A percentile compares a stretch with the other conserved stretches of the same genome.
Conservation (phyloP, 2,329 filamentous ascomycete species). For the Colletotrichum tropicicola region DNA sequence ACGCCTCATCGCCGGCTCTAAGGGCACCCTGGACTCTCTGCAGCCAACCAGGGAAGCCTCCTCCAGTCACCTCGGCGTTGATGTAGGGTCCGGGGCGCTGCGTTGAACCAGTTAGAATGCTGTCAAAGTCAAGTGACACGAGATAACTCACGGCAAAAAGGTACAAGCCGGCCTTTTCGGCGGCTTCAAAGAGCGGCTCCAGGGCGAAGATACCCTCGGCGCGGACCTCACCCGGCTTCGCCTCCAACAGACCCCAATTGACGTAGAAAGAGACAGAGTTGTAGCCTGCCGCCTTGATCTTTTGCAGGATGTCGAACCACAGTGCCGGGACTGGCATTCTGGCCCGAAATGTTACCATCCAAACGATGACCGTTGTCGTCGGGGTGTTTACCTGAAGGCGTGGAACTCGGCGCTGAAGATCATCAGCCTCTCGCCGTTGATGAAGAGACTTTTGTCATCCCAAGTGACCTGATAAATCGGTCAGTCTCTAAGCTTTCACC, state of each 20-base stretch:
- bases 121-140: no score
- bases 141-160: constrained; percentile 61
- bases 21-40: constrained; percentile 67
- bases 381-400: constrained; percentile 51
- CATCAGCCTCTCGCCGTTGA: constrained; percentile 72
- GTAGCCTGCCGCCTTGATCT: constrained; percentile 77
- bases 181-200: constrained; percentile 76
- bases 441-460: constrained; percentile 72
- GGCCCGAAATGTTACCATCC: not conserved
- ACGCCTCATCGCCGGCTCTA: constrained; percentile 65
- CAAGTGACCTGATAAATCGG: constrained; percentile 59
- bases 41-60: constrained; percentile 79
- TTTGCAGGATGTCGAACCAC: constrained; percentile 76
- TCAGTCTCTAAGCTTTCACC: not conserved
- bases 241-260: constrained; percentile 77
- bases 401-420: constrained; percentile 75
- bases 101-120: not conserved
- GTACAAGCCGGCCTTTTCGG: constrained; percentile 72
- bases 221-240: constrained; percentile 70
- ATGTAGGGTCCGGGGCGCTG: constrained; percentile 71
- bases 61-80: constrained; percentile 74
- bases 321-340: constrained; percentile 44
- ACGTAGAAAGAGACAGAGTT: constrained; percentile 77
- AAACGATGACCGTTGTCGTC: not conserved
- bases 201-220: constrained; percentile 74